phyloP scores from a whole-genome alignment of 2,329 filamentous ascomycete genomes.

The Helminthosporium solani region DNA sequence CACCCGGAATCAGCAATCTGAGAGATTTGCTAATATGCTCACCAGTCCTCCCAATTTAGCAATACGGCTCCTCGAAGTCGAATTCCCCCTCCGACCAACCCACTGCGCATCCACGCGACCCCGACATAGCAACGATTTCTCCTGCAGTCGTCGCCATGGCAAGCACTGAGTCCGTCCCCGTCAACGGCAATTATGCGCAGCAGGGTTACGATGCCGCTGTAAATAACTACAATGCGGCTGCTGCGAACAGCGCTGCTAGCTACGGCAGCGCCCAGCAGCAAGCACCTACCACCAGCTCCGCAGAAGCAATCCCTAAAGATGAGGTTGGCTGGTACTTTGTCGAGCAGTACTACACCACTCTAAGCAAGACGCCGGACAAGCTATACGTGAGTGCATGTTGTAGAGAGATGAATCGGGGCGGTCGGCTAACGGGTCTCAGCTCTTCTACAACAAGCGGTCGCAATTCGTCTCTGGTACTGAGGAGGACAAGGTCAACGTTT shows the following conservation, averaged over 20 bases:
- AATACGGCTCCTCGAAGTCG: not conserved
- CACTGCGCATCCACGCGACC: not conserved
- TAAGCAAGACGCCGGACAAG: constrained; percentile 92
- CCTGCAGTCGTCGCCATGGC: constrained; percentile 32
- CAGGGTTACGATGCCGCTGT: constrained; percentile 43
- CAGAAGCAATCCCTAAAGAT: constrained; percentile 67
- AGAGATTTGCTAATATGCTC: not conserved
- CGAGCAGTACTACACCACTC: constrained; percentile 97
- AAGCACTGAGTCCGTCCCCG: constrained; percentile 39
- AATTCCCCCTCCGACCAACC: not conserved
- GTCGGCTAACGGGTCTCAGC: constrained; percentile 45
- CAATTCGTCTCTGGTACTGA: constrained; percentile 93
- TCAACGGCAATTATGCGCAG: constrained; percentile 53
- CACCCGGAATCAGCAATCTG: not conserved
- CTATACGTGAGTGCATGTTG: constrained; percentile 61
- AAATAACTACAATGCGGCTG: constrained; percentile 37
- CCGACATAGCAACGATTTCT: constrained; percentile 8
- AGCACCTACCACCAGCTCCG: constrained; percentile 26
- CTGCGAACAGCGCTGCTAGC: constrained; percentile 21
- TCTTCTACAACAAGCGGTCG: constrained; percentile 95
- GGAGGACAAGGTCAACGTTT: constrained; percentile 82
- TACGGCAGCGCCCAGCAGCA: constrained; percentile 30
- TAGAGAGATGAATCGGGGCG: not conserved
- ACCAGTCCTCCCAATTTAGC: not conserved
- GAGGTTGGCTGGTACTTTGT: constrained; percentile 99